A percentile compares a stretch with the other conserved stretches of the same genome.
These are phyloP conservation scores for Chromosphaera perkinsii DNA, from an alignment of 208 protist genomes.

Conservation along the genomic window DNA sequence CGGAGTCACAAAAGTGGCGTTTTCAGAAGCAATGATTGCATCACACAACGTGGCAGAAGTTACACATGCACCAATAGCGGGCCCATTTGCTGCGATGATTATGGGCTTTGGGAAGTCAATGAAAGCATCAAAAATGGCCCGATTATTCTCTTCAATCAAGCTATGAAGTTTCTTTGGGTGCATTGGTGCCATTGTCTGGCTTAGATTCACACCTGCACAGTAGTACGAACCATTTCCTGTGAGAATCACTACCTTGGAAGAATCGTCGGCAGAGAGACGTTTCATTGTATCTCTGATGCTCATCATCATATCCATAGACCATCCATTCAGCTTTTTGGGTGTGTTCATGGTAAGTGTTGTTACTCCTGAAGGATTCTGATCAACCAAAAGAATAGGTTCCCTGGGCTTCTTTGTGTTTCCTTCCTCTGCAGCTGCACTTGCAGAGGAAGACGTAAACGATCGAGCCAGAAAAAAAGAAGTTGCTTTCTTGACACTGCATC, in stretches of 20 bases:
- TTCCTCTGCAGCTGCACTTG: too few species aligned
- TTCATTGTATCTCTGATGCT: constrained; percentile 17
- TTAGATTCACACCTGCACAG: constrained; percentile 39
- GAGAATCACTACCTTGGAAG: constrained; percentile 16
- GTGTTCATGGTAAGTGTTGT: constrained; percentile 31
- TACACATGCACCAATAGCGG: constrained; percentile 40
- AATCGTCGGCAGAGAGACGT: not conserved
- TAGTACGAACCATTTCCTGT: constrained; percentile 42
- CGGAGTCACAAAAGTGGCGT: constrained; percentile 39
- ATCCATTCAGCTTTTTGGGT: constrained; percentile 33
- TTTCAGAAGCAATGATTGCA: constrained; percentile 30
- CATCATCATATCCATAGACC: constrained; percentile 11
- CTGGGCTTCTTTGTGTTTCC: too few species aligned
- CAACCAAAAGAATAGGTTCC: constrained; percentile 15
- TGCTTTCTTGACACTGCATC: too few species aligned
- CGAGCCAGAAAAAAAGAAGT: too few species aligned
- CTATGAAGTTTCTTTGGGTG: constrained; percentile 10
- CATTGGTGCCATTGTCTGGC: not conserved
- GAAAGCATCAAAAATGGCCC: constrained; percentile 37
- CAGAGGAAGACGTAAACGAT: too few species aligned
- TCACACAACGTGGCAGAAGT: constrained; percentile 43
- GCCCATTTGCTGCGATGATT: constrained; percentile 40
- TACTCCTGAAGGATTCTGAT: constrained; percentile 21
- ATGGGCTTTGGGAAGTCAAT: constrained; percentile 39
- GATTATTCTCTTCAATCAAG: constrained; percentile 2